phyloP scores from a whole-genome alignment of 2,329 filamentous ascomycete species.

The Lecanoromycetidae sp. region DNA sequence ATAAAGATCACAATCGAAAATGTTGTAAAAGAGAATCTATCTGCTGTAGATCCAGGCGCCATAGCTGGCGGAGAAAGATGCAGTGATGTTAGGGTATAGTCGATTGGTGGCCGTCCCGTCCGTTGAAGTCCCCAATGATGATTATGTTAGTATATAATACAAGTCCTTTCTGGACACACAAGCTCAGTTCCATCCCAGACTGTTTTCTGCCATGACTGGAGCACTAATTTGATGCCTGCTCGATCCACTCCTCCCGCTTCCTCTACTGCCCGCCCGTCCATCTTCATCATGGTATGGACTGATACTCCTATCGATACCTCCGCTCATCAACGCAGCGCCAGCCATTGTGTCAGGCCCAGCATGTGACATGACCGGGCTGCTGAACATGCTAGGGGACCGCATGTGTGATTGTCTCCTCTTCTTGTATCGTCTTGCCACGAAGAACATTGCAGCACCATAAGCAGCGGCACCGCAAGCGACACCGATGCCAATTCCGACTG shows the following conservation, averaged over 20 bases:
- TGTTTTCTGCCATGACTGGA: constrained; percentile 87
- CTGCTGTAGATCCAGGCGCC: background rate
- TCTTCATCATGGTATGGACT: constrained; percentile 29
- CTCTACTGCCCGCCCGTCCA: constrained; percentile 34
- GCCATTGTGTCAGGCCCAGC: constrained; percentile 27
- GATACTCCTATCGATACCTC: constrained; percentile 43
- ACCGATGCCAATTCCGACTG: constrained; percentile 59
- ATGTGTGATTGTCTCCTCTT: constrained; percentile 67
- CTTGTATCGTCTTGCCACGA: constrained; percentile 81
- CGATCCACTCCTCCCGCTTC: constrained; percentile 56
- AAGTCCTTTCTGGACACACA: background rate
- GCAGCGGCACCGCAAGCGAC: constrained; percentile 66
- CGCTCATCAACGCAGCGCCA: constrained; percentile 52
- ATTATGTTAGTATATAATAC: constrained; percentile 11
- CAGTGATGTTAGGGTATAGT: background rate
- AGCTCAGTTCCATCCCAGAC: constrained; percentile 80
- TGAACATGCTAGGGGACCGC: constrained; percentile 61
- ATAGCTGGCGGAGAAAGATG: background rate
- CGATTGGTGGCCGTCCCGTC: background rate
- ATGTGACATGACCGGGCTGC: constrained; percentile 39
- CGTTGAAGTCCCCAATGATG: background rate
- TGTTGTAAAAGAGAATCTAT: too few relatives aligned
- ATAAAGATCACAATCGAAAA: background rate
- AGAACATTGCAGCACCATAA: constrained; percentile 92
- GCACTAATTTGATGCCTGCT: constrained; percentile 69